Percentiles rank a stretch among this genome's conserved stretches.
Conservation (phyloP, 805 yeast species). For the Cyberlindnera xylosilytica region DNA sequence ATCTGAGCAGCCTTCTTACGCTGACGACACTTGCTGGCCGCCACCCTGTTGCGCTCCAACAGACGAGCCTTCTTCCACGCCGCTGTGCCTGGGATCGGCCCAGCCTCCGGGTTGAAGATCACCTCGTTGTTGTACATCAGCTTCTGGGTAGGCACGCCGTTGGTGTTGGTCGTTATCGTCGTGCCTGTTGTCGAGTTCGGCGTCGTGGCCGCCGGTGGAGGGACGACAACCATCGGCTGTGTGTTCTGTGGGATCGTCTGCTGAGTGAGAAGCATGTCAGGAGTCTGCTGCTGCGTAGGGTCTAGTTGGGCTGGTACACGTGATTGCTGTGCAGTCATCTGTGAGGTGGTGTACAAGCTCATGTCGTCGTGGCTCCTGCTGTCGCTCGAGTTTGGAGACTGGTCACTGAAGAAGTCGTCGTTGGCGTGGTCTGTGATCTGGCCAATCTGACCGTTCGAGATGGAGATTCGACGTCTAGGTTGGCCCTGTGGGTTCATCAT, state of each 20-base stretch:
- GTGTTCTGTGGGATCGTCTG: conserved; percentile 5
- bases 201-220: conserved; percentile 9
- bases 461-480: conserved; percentile 64
- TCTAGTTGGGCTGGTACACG: conserved; percentile 8
- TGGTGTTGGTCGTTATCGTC: conserved; percentile 14
- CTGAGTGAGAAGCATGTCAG: conserved; percentile 10
- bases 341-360: neutral
- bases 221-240: neutral
- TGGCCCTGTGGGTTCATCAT: conserved; percentile 32
- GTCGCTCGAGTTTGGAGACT: conserved; percentile 9
- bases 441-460: conserved; percentile 82
- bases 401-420: conserved; percentile 27
- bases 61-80: conserved; percentile 66
- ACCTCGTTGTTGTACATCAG: conserved; percentile 47
- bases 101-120: conserved; percentile 47
- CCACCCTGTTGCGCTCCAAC: conserved; percentile 61
- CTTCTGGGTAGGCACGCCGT: conserved; percentile 40
- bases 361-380: conserved; percentile 10
- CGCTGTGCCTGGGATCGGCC: conserved; percentile 63
- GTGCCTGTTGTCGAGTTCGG: conserved; percentile 10
- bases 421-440: conserved; percentile 50
- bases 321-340: conserved; percentile 1
- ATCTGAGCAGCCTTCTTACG: conserved; percentile 67
- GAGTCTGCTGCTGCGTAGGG: conserved; percentile 11
- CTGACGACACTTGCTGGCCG: conserved; percentile 67